Evolutionary conservation across 495 filamentous ascomycete genomes (phyloP).

Genomic region (Poronia punctata): DNA sequence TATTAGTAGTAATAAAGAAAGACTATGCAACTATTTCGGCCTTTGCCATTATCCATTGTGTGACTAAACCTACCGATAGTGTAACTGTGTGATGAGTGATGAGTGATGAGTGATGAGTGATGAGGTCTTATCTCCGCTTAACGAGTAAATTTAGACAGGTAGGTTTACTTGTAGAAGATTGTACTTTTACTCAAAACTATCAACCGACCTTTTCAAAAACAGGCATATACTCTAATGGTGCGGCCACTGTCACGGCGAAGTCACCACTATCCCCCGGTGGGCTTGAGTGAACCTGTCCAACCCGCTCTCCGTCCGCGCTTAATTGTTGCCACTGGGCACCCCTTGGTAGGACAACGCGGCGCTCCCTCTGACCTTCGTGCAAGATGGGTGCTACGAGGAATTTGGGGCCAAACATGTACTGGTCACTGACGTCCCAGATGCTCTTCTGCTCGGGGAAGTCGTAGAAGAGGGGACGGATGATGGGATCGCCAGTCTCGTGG

Average conservation of each 20-base stretch:
- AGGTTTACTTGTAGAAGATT: too few relatives aligned
- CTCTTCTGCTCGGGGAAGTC: slow-evolving; percentile 45
- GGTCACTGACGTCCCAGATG: slow-evolving; percentile 44
- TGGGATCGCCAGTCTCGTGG: slow-evolving; percentile 46
- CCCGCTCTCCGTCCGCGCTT: slow-evolving; percentile 12
- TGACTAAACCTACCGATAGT: too few relatives aligned
- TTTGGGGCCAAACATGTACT: slow-evolving; percentile 49
- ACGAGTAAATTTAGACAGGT: too few relatives aligned
- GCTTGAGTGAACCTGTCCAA: slow-evolving; percentile 17
- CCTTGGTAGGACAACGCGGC: slow-evolving; percentile 39
- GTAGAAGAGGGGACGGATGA: slow-evolving; percentile 52
- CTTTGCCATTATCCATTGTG: too few relatives aligned
- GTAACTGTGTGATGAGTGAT: too few relatives aligned
- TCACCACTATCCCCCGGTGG: slow-evolving; percentile 26
- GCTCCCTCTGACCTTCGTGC: slow-evolving; percentile 32
- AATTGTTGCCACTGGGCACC: slow-evolving; percentile 36
- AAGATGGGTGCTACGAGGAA: slow-evolving; percentile 50
- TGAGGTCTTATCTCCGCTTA: too few relatives aligned
- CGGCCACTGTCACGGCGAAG: slow-evolving; percentile 32
- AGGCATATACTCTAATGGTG: slow-evolving; percentile 46
- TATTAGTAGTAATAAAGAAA: too few relatives aligned
- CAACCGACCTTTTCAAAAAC: slow-evolving; percentile 28
- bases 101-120: too few relatives aligned
- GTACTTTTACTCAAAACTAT: not conserved
- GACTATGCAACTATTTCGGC: too few relatives aligned